Evolutionary conservation across 148 eudicot species (phyloP), one percentile per base, ranked within the genome.

Genomic region (Diospyros lotus): DNA sequence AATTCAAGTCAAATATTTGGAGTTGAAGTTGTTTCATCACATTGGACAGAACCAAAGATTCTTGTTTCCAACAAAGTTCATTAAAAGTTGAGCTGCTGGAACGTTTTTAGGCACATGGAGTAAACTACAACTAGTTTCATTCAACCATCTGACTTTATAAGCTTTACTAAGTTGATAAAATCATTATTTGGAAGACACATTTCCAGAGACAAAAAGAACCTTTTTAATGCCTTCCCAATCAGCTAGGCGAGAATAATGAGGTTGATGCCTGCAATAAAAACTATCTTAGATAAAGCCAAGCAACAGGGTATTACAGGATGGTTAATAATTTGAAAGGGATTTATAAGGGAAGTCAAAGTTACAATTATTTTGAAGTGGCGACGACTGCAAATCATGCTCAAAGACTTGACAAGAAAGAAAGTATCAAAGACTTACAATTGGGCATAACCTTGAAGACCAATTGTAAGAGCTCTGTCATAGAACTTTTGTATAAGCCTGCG

Each of bases 361-460:
- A 28, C 28, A 28, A 28, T 28, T 28, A 28, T 28, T 11, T 12
- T 18, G 12, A 64, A 63, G 14, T 63, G 48, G 42, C 11, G 12
- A 51, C 43, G 28, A 61, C 28, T 5, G 59, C 55, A 75, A 43
- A 68, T 74, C 45, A 60, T 64, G 58, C 55, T 42, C 58, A 73
- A 73, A 65, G 48, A 66, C 56, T 65, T 69, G 80, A 48, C 55
- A 45, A 77, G 80, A 66, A 78, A 68, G 77, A 68, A 66, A 50
- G 45, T 51, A 77, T 28, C 73, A 69, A 77, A 45, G 69, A 81
- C 99, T 81, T 95, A 95, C 99, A 92, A 73, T 76, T 84, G 82
- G 11, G 99, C 99, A 78, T 92, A 95, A 78, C 91, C 94, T 84
- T 87, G 91, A 81, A 95, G 96, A 66, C 97, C 97, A 75, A 89